Evolutionary conservation across 108 stramenopile genomes (phyloP).

Genomic region (Nitzschia inconspicua): DNA sequence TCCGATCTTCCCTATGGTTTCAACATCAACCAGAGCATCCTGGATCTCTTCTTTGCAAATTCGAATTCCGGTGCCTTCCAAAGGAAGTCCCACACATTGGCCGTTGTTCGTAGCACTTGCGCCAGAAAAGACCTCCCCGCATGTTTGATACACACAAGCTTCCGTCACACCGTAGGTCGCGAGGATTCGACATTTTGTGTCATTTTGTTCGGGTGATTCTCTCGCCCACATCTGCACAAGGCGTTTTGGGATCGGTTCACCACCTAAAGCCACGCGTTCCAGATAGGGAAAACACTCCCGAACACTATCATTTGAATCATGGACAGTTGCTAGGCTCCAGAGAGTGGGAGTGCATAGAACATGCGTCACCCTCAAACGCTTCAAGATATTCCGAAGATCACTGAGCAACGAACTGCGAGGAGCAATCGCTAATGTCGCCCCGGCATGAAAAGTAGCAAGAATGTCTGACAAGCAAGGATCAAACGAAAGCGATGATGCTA

Average conservation of each 20-base stretch:
- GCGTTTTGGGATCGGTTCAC: conserved; percentile 72
- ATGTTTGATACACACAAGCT: conserved; percentile 88
- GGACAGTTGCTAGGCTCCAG: conserved; percentile 39
- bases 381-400: conserved; percentile 32
- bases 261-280: conserved; percentile 69
- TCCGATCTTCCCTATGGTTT: conserved; percentile 29
- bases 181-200: conserved; percentile 38
- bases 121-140: conserved; percentile 50
- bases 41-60: conserved; percentile 39
- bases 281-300: conserved; percentile 28
- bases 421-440: conserved; percentile 53
- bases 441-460: conserved; percentile 56
- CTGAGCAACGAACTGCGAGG: conserved; percentile 29
- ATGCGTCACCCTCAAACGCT: conserved; percentile 48
- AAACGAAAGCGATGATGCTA: conserved; percentile 78
- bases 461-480: conserved; percentile 84
- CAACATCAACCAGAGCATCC: conserved; percentile 42
- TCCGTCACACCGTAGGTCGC: conserved; percentile 87
- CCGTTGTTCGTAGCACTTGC: conserved; percentile 6
- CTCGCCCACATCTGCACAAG: conserved; percentile 52
- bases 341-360: conserved; percentile 82
- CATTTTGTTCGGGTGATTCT: not conserved
- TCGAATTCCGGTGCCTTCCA: conserved; percentile 45
- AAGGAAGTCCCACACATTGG: conserved; percentile 57
- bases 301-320: not conserved